These are phyloP conservation scores for Mariannaea elegans DNA, from an alignment of 2,329 filamentous ascomycete species.

Conservation along the genomic window DNA sequence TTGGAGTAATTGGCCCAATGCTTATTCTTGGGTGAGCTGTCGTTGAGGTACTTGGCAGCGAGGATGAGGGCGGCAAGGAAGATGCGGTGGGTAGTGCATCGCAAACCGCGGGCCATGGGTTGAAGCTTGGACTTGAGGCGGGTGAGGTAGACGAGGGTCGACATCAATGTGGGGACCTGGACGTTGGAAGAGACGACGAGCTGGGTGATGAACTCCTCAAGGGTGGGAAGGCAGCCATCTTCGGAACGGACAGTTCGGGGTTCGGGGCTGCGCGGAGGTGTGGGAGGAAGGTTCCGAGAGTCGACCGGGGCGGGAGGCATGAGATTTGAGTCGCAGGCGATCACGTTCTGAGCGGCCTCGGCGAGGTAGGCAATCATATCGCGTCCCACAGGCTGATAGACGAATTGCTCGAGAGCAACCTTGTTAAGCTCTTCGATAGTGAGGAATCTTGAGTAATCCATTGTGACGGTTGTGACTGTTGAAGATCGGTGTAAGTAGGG, in stretches of 20 bases:
- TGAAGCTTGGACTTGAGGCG: slow-evolving; percentile 86
- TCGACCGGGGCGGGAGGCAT: slow-evolving; percentile 56
- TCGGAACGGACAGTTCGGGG: slow-evolving; percentile 57
- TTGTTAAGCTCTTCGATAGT: slow-evolving; percentile 70
- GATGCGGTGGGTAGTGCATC: slow-evolving; percentile 96
- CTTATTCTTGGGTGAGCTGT: slow-evolving; percentile 99
- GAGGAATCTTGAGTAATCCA: slow-evolving; percentile 53
- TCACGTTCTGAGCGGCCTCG: slow-evolving; percentile 77
- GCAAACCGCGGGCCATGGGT: slow-evolving; percentile 93
- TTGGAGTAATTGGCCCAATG: slow-evolving; percentile 97
- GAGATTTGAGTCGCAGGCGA: slow-evolving; percentile 75
- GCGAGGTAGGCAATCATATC: slow-evolving; percentile 84
- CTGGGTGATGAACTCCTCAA: slow-evolving; percentile 91
- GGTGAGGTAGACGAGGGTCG: slow-evolving; percentile 90
- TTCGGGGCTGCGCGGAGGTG: slow-evolving; percentile 61
- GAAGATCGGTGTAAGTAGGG: slow-evolving; percentile 30
- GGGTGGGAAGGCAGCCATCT: slow-evolving; percentile 72
- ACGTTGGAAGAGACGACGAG: slow-evolving; percentile 94
- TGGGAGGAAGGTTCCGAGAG: slow-evolving; percentile 51
- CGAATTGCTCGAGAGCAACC: slow-evolving; percentile 80
- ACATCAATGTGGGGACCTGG: slow-evolving; percentile 97
- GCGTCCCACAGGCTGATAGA: slow-evolving; percentile 77
- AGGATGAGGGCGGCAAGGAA: slow-evolving; percentile 89
- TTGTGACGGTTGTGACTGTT: slow-evolving; percentile 34
- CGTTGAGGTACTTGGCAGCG: slow-evolving; percentile 96